Evolutionary conservation across 176 grass and related monocot species (phyloP).

Genomic region (Triticum monococcum): DNA sequence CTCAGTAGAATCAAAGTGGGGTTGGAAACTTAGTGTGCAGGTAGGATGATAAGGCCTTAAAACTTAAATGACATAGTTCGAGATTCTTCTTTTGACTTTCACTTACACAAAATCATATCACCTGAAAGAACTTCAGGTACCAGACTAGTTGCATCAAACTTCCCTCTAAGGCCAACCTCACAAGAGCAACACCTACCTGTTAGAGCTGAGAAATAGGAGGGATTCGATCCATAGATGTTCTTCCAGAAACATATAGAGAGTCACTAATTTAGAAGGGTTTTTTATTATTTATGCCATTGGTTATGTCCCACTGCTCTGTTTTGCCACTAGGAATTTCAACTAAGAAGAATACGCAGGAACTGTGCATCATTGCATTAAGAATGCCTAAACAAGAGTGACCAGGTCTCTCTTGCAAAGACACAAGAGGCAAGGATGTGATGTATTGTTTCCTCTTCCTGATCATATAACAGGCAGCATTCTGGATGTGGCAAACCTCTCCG

Average conservation of each 20-base stretch:
- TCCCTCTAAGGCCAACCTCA: slow-evolving; percentile 91
- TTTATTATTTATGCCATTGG: too few species aligned
- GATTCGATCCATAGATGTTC: neutral
- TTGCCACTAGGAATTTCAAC: neutral
- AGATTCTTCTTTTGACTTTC: neutral
- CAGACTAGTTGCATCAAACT: slow-evolving; percentile 90
- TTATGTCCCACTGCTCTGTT: too few species aligned
- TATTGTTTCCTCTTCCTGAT: too few species aligned
- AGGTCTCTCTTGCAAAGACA: too few species aligned
- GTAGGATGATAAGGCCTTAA: neutral
- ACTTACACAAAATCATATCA: neutral
- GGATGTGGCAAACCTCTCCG: too few species aligned
- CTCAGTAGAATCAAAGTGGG: neutral
- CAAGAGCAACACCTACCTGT: slow-evolving; percentile 21
- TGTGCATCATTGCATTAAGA: neutral
- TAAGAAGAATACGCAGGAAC: neutral
- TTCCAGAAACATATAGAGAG: neutral
- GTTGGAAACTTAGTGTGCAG: neutral
- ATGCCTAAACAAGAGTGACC: too few species aligned
- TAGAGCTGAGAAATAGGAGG: slow-evolving; percentile 2
- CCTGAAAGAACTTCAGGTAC: slow-evolving; percentile 39
- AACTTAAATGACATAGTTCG: neutral
- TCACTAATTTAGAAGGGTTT: neutral
- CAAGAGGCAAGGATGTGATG: too few species aligned
- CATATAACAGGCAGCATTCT: too few species aligned